phyloP scores from a whole-genome alignment of 495 filamentous ascomycete species.

The Pseudomonodictys pantanalensis region DNA sequence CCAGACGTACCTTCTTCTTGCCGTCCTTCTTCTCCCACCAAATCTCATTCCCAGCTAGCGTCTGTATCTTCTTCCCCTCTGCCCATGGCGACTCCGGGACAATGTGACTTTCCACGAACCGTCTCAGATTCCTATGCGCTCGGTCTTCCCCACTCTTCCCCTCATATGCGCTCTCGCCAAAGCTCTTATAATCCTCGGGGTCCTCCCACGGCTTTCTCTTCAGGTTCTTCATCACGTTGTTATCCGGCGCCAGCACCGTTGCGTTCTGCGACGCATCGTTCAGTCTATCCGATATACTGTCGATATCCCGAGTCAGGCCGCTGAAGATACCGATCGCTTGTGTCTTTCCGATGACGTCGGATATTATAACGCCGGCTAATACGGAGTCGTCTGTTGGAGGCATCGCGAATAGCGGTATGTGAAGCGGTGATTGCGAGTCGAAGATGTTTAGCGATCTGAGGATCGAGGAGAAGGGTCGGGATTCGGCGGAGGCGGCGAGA shows the following conservation, averaged over 20 bases:
- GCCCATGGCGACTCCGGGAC: constrained; percentile 75
- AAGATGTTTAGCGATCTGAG: constrained; percentile 13
- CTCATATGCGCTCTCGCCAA: constrained; percentile 77
- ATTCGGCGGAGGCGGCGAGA: constrained; percentile 21
- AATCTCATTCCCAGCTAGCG: constrained; percentile 66
- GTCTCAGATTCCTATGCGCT: constrained; percentile 71
- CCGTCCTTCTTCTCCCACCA: constrained; percentile 81
- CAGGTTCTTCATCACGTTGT: constrained; percentile 72
- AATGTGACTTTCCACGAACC: constrained; percentile 87
- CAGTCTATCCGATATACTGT: constrained; percentile 65
- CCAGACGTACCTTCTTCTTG: constrained; percentile 59
- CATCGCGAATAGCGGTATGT: constrained; percentile 36
- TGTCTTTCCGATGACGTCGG: constrained; percentile 81
- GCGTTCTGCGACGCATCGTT: constrained; percentile 68
- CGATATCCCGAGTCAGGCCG: constrained; percentile 77
- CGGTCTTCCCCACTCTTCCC: constrained; percentile 75
- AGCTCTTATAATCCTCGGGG: constrained; percentile 67
- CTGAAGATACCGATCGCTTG: constrained; percentile 85
- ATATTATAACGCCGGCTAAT: constrained; percentile 56
- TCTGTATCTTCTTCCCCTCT: constrained; percentile 68
- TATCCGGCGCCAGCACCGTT: constrained; percentile 85
- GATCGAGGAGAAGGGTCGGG: constrained; percentile 22
- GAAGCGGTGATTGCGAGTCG: constrained; percentile 13
- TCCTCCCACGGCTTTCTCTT: constrained; percentile 96
- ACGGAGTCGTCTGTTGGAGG: constrained; percentile 39